Evolutionary conservation across 2,329 filamentous ascomycete genomes (phyloP), one percentile per base, ranked within the genome.

Genomic region (Colletotrichum simmondsii): DNA sequence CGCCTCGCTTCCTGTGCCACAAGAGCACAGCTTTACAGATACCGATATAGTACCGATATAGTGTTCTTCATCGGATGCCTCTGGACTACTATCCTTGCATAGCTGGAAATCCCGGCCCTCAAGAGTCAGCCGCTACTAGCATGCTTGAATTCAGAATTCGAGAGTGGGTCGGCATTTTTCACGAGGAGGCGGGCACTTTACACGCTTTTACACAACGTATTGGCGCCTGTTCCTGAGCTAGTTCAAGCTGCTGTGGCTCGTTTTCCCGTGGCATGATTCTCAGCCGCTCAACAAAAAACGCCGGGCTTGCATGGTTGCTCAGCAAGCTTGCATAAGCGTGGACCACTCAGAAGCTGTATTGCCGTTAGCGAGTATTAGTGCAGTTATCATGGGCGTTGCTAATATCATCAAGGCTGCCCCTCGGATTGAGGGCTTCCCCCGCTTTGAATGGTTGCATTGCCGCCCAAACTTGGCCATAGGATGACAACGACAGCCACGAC

Each of bases 241-340:
- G 19, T 22, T 5, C 22, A 49, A 10, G n/a, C 42, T 24, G 35
- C 32, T 61, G 32, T 56, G 37, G 61, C 46, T 65, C 42, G 30
- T 65, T 49, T 56, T 12, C 30, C 37, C 3, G 69, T 69, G 54
- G 60, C 71, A 71, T 73, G 66, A 71, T 62, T 62, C 6, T 71
- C 66, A 71, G 66, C 66, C 66, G 71, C 71, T 71, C 61, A 46
- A 70, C 66, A 30, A 52, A 52, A 67, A 67, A 65, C 26, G 54
- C 28, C 37, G 37, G 52, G 64, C 60, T 57, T 52, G 60, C 56
- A 54, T 49, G 60, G 16, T 35, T 19, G 35, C 54, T n/a, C 54
- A 53, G 54, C 68, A 65, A 42, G 53, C 32, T 64, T 65, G 70
- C 46, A 65, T 56, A 62, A 73, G 70, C 66, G 42, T 70, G 66